A percentile compares a stretch with the other conserved stretches of the same genome.
phyloP scores from a whole-genome alignment of 331 rosid genomes.

The Ulmus americana region DNA sequence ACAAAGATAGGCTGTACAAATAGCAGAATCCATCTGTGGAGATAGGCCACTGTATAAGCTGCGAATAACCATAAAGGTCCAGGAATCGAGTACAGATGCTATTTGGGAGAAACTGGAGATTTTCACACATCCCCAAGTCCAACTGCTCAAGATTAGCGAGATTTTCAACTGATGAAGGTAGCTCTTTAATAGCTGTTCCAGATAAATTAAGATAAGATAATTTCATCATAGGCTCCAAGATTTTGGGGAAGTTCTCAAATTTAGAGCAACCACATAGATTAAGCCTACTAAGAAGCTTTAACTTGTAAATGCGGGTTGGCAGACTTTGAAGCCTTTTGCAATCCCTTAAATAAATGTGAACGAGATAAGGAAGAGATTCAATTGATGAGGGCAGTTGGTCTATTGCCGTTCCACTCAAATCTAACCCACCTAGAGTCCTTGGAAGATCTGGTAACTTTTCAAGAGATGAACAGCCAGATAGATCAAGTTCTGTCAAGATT shows the following conservation, averaged over 20 bases:
- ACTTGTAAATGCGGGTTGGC: not conserved
- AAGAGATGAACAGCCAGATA: too few species aligned
- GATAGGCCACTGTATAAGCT: not conserved
- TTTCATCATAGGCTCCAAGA: too few species aligned
- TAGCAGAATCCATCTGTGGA: not conserved
- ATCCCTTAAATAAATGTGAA: not conserved
- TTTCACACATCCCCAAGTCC: not conserved
- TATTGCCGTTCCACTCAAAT: not conserved
- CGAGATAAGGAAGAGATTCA: not conserved
- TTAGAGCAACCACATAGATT: too few species aligned
- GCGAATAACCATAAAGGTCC: not conserved
- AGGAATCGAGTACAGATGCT: too few species aligned
- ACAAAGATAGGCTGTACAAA: not conserved
- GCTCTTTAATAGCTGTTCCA: not conserved
- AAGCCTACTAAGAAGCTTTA: too few species aligned
- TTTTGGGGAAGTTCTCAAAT: too few species aligned
- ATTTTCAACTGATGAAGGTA: conserved; percentile 1
- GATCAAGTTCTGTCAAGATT: too few species aligned
- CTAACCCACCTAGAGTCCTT: too few species aligned
- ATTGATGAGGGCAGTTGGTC: not conserved
- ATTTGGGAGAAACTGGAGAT: not conserved
- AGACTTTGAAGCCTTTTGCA: conserved; percentile 1
- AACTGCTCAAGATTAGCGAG: not conserved
- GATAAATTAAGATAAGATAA: too few species aligned
- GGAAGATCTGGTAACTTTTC: too few species aligned